Conservation (phyloP, 257 asterid species). For the Penstemon davidsonii region DNA sequence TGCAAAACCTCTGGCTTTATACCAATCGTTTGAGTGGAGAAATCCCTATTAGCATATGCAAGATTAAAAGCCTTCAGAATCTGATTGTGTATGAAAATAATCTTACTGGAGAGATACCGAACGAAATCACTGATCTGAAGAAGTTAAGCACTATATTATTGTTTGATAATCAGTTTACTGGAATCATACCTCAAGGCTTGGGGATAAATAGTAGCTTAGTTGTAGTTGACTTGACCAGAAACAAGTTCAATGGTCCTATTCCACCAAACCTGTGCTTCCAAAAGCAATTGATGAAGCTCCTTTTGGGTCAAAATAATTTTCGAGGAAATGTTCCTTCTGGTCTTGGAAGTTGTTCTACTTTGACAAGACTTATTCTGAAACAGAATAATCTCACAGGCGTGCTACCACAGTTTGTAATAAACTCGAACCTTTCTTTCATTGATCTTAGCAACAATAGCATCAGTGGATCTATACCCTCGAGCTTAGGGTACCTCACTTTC, state of each 20-base stretch:
- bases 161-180: conserved; percentile 60
- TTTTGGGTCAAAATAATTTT: conserved; percentile 59
- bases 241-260: conserved; percentile 69
- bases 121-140: conserved; percentile 57
- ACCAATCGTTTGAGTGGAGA: conserved; percentile 68
- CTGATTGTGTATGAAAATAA: conserved; percentile 58
- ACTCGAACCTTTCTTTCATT: conserved; percentile 45
- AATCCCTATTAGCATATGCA: conserved; percentile 65
- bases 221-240: conserved; percentile 56
- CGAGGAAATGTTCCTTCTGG: conserved; percentile 61
- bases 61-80: conserved; percentile 56
- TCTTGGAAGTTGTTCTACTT: conserved; percentile 59
- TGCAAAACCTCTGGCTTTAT: conserved; percentile 47
- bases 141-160: conserved; percentile 52
- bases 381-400: conserved; percentile 62
- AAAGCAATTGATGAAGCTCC: conserved; percentile 56
- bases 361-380: conserved; percentile 64
- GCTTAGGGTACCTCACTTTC: conserved; percentile 48
- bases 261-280: conserved; percentile 71
- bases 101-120: conserved; percentile 74
- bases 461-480: conserved; percentile 56
- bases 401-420: conserved; percentile 59
- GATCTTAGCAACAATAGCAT: conserved; percentile 59
- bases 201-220: conserved; percentile 67
- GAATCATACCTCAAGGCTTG: conserved; percentile 73